phyloP scores from a whole-genome alignment of 306 rosid genomes.

The Elaeagnus macrophylla region DNA sequence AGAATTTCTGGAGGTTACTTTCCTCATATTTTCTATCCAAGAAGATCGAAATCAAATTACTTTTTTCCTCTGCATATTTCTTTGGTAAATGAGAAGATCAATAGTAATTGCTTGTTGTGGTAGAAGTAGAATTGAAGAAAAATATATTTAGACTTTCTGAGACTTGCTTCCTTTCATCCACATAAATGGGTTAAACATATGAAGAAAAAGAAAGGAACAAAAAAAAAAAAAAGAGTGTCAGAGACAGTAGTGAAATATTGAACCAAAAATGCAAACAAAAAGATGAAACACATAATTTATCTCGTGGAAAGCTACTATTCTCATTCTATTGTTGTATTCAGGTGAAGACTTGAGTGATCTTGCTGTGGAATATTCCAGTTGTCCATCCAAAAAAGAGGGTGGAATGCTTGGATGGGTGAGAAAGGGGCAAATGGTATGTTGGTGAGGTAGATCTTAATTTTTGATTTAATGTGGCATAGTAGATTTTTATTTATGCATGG shows the following conservation, averaged over 20 bases:
- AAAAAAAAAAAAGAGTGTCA: too few species aligned
- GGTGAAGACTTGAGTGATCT: conserved; percentile 96
- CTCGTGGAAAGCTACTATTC: conserved; percentile 4
- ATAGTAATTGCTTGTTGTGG: too few species aligned
- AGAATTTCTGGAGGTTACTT: conserved; percentile 51
- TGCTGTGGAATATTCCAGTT: conserved; percentile 65
- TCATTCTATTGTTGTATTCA: conserved; percentile 26
- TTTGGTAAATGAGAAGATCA: too few species aligned
- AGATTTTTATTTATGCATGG: too few species aligned
- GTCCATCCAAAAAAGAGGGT: conserved; percentile 88
- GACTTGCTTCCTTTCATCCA: too few species aligned
- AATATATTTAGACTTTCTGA: too few species aligned
- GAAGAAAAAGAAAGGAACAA: too few species aligned
- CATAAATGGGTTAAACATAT: too few species aligned
- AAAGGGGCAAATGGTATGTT: conserved; percentile 83
- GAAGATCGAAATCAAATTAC: background rate
- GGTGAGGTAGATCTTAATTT: conserved; percentile 7
- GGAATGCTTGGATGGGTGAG: conserved; percentile 98
- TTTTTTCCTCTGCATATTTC: background rate
- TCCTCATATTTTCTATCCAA: background rate
- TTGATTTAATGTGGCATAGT: background rate
- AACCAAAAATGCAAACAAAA: background rate
- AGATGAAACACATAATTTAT: background rate
- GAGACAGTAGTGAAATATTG: too few species aligned
- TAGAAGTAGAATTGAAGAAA: too few species aligned